phyloP scores from a whole-genome alignment of 2,329 filamentous ascomycete species.

The Fusarium tjaetaba region DNA sequence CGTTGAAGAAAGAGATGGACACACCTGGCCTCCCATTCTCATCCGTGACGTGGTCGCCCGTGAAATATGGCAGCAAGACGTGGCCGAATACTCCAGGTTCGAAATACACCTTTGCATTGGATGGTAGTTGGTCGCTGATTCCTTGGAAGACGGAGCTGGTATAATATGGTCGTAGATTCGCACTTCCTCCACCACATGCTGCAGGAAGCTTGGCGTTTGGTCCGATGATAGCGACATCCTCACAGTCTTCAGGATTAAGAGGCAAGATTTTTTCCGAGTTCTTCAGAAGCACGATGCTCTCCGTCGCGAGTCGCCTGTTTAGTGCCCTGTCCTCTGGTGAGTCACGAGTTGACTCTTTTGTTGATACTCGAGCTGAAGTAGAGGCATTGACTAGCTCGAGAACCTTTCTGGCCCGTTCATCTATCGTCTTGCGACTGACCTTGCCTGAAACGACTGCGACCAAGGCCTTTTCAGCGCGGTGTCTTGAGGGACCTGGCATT shows the following conservation, averaged over 20 bases:
- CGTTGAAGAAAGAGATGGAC: conserved; percentile 17
- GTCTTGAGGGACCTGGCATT: conserved; percentile 21
- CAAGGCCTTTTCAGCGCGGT: conserved; percentile 2
- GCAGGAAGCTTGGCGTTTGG: conserved; percentile 58
- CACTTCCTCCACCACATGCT: conserved; percentile 49
- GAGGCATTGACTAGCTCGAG: conserved; percentile 9
- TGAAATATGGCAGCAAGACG: conserved; percentile 12
- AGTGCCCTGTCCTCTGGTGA: conserved; percentile 11
- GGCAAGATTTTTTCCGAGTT: conserved; percentile 68
- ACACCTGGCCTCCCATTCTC: background rate
- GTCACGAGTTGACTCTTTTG: conserved; percentile 18
- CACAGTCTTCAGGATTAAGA: conserved; percentile 41
- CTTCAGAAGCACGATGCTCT: conserved; percentile 71
- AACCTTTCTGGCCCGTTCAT: conserved; percentile 7
- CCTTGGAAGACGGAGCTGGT: conserved; percentile 46
- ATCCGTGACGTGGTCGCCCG: background rate
- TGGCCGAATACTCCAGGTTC: conserved; percentile 27
- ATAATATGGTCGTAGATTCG: conserved; percentile 47
- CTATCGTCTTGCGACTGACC: background rate
- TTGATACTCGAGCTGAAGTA: background rate
- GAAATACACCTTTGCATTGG: background rate
- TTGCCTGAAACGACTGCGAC: conserved; percentile 17
- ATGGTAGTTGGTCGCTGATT: conserved; percentile 27
- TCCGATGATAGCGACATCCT: conserved; percentile 62
- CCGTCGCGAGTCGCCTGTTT: conserved; percentile 2